phyloP scores from a whole-genome alignment of 2,329 filamentous ascomycete genomes.

The Dactylellina drechsleri region DNA sequence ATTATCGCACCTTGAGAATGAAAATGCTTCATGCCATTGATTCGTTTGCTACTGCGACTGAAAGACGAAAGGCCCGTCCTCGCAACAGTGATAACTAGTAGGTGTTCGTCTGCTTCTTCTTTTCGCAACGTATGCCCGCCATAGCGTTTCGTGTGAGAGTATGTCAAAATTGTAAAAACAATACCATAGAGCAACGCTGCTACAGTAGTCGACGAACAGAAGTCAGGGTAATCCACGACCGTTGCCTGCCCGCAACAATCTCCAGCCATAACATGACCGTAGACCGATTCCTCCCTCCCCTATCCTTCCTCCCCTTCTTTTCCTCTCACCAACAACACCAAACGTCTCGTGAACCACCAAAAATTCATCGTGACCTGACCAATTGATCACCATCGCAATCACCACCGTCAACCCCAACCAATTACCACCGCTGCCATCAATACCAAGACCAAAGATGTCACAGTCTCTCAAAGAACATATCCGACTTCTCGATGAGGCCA shows the following conservation, averaged over 20 bases:
- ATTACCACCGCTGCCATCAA: neutral
- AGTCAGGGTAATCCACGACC: too few relatives aligned
- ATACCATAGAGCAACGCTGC: too few relatives aligned
- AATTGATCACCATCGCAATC: constrained; percentile 6
- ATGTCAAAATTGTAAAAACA: too few relatives aligned
- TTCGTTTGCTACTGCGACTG: too few relatives aligned
- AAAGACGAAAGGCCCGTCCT: too few relatives aligned
- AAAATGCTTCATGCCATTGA: too few relatives aligned
- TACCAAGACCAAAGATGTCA: constrained; percentile 6
- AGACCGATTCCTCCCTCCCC: neutral
- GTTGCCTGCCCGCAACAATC: neutral
- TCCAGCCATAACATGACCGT: neutral
- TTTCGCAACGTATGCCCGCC: too few relatives aligned
- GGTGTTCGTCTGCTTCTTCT: too few relatives aligned
- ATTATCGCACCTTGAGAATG: too few relatives aligned
- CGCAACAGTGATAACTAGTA: too few relatives aligned
- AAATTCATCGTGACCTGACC: constrained; percentile 1
- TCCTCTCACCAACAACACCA: neutral
- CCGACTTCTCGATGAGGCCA: neutral
- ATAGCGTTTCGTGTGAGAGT: too few relatives aligned
- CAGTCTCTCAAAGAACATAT: neutral
- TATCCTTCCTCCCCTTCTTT: constrained; percentile 8
- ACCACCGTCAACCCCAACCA: constrained; percentile 9
- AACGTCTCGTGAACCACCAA: neutral
- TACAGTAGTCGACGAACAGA: too few relatives aligned